These are phyloP conservation scores for Byssochlamys sp. DNA, from an alignment of 2,329 filamentous ascomycete species.

Conservation along the genomic window DNA sequence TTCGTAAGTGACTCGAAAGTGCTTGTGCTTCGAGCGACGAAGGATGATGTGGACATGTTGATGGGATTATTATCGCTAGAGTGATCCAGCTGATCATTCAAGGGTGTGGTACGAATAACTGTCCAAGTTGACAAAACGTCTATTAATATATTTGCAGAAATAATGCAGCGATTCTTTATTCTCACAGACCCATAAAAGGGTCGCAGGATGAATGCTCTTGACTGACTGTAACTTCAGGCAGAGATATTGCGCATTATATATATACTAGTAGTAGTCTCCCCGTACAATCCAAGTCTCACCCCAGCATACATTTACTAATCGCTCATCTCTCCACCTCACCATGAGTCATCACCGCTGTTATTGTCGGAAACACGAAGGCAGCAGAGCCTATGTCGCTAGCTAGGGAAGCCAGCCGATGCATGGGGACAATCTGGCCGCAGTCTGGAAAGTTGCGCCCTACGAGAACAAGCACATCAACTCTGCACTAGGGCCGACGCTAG, in stretches of 20 bases:
- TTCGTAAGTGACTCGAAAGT: conserved; percentile 18
- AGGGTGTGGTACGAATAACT: too few relatives aligned
- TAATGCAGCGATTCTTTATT: neutral
- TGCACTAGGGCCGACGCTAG: neutral
- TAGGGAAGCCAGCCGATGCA: neutral
- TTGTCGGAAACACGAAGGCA: neutral
- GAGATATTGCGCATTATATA: neutral
- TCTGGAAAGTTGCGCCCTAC: neutral
- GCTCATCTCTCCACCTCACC: neutral
- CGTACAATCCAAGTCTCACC: neutral
- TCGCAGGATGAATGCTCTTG: neutral
- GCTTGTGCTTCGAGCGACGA: conserved; percentile 17
- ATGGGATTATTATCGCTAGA: neutral
- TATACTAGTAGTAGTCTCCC: neutral
- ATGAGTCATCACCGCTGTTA: neutral
- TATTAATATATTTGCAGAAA: neutral
- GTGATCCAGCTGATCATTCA: too few relatives aligned
- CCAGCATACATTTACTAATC: neutral
- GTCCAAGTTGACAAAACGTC: neutral
- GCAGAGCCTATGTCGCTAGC: neutral
- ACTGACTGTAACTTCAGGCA: neutral
- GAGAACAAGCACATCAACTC: neutral
- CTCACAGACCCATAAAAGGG: neutral
- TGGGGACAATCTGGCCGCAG: neutral
- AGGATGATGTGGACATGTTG: conserved; percentile 15